A percentile compares a stretch with the other conserved stretches of the same genome.
Conservation (phyloP, 441 rosid genomes). For the Pelargonium fulgidum region DNA sequence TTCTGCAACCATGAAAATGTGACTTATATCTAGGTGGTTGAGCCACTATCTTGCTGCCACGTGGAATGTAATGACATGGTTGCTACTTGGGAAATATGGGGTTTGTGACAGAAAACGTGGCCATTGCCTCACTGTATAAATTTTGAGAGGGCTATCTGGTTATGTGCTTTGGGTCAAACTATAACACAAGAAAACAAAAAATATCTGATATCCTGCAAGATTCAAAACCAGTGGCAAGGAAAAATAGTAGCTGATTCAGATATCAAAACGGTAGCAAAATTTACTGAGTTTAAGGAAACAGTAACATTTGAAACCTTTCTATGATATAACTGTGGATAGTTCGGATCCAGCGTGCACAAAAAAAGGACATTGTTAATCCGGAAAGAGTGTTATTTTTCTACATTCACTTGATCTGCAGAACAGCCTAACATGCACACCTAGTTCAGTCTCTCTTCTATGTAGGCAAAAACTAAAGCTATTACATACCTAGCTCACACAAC, state of each 20-base stretch:
- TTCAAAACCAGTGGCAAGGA: neutral
- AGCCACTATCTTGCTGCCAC: constrained; percentile 17
- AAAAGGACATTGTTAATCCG: neutral
- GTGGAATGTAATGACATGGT: neutral
- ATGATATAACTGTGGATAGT: neutral
- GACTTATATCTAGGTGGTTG: constrained; percentile 4
- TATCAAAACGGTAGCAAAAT: no score
- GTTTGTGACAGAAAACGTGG: constrained; percentile 38
- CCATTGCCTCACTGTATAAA: constrained; percentile 13
- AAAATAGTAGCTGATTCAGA: neutral
- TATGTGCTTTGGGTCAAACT: neutral
- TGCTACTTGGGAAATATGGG: constrained; percentile 22
- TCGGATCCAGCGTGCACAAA: neutral
- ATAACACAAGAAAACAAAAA: neutral
- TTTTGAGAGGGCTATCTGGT: neutral
- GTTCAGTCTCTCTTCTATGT: constrained; percentile 5
- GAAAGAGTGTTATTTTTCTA: neutral
- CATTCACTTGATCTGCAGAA: constrained; percentile 3
- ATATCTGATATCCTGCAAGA: neutral
- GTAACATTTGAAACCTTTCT: neutral
- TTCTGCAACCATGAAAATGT: neutral
- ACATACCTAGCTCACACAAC: constrained; percentile 40
- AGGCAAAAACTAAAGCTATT: neutral
- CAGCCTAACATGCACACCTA: neutral
- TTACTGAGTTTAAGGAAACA: neutral